Conservation (phyloP, 2,329 filamentous ascomycete genomes). For the Trichoderma breve region DNA sequence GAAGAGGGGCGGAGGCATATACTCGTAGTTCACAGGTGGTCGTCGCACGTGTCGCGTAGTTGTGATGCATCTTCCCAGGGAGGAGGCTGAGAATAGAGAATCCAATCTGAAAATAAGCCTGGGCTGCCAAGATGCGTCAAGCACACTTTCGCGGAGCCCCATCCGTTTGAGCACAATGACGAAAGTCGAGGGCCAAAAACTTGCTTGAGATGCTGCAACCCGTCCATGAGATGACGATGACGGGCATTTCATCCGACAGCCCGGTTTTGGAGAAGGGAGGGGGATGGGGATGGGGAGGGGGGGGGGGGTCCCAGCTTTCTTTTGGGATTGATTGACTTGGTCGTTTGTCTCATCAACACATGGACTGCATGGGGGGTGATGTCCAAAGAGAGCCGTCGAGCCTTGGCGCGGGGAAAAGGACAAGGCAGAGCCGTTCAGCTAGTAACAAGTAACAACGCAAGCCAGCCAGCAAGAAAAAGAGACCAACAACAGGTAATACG, state of each 20-base stretch:
- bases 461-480: background rate
- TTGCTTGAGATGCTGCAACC: background rate
- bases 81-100: background rate
- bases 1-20: background rate
- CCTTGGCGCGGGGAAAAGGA: slow-evolving; percentile 20
- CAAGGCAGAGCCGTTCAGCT: slow-evolving; percentile 10
- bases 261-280: background rate
- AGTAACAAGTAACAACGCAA: background rate
- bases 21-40: background rate
- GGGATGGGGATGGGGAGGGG: background rate
- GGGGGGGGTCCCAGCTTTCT: background rate
- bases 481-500: background rate
- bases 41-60: background rate
- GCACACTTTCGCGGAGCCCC: background rate
- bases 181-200: slow-evolving; percentile 4
- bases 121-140: slow-evolving; percentile 1
- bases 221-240: slow-evolving; percentile 16
- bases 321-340: background rate
- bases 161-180: slow-evolving; percentile 3
- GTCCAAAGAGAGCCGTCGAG: background rate
- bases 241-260: slow-evolving; percentile 3
- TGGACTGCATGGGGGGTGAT: background rate
- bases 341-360: slow-evolving; percentile 8
- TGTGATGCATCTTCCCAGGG: background rate
- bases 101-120: background rate